phyloP scores from a whole-genome alignment of 192 early-diverging fungal genomes.

The Backusella circina region DNA sequence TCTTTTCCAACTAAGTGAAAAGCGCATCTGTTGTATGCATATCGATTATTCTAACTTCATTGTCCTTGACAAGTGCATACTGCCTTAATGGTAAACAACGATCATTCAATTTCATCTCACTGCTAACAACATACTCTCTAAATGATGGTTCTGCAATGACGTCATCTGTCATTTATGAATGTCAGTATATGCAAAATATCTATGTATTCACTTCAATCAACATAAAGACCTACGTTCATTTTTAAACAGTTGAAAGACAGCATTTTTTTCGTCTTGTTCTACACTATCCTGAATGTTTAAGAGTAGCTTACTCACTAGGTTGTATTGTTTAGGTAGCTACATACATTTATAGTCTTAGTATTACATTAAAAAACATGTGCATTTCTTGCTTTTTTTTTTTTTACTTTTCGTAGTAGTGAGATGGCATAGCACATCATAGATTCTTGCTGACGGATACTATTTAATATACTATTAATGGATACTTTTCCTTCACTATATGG shows the following conservation, averaged over 20 bases:
- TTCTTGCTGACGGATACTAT: conserved; percentile 39
- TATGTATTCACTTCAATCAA: not conserved
- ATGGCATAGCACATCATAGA: conserved; percentile 48
- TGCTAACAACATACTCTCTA: conserved; percentile 54
- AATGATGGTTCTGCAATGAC: conserved; percentile 47
- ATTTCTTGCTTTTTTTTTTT: not conserved
- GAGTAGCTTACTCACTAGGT: conserved; percentile 52
- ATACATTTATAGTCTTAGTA: no score
- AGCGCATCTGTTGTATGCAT: conserved; percentile 31
- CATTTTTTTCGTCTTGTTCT: conserved; percentile 49
- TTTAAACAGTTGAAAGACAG: conserved; percentile 55
- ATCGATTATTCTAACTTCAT: conserved; percentile 47
- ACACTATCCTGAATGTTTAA: conserved; percentile 35
- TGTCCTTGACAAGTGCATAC: conserved; percentile 42
- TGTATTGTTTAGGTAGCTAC: conserved; percentile 62
- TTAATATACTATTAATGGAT: conserved; percentile 34
- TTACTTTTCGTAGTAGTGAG: conserved; percentile 52
- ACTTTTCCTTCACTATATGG: conserved; percentile 24
- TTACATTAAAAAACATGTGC: not conserved
- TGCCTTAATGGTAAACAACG: conserved; percentile 36
- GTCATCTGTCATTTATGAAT: conserved; percentile 36
- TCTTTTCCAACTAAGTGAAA: conserved; percentile 6
- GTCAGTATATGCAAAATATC: not conserved
- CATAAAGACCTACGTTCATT: conserved; percentile 40
- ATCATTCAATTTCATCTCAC: conserved; percentile 6